phyloP scores from a whole-genome alignment of 2,329 filamentous ascomycete genomes.

The Claviceps fusiformis region DNA sequence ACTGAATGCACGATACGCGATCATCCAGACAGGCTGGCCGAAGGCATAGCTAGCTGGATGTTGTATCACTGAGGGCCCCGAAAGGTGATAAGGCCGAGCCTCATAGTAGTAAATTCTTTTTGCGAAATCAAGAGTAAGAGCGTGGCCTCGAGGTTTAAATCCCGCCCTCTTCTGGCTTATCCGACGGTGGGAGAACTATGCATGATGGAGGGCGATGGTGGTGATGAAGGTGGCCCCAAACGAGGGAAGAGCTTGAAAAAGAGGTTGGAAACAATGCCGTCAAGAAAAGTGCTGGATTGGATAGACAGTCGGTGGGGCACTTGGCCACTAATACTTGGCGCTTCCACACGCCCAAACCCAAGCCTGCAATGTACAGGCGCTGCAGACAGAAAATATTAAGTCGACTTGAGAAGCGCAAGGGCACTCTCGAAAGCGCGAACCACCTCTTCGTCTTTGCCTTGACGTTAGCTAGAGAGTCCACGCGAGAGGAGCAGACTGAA shows the following conservation, averaged over 20 bases:
- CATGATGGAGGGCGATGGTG: background rate
- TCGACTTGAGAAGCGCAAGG: conserved; percentile 35
- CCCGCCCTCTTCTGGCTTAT: background rate
- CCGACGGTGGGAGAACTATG: background rate
- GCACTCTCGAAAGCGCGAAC: conserved; percentile 50
- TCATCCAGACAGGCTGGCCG: background rate
- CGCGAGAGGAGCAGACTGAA: background rate
- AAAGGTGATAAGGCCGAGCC: background rate
- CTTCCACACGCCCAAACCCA: background rate
- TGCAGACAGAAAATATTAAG: conserved; percentile 9
- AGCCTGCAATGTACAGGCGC: background rate
- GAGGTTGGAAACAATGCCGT: background rate
- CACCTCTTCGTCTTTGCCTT: conserved; percentile 32
- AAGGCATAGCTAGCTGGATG: background rate
- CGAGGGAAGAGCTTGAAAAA: background rate
- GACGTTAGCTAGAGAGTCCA: conserved; percentile 8
- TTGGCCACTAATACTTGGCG: background rate
- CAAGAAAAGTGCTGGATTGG: background rate
- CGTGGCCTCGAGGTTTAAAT: background rate
- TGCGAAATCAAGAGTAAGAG: background rate
- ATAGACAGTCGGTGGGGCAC: background rate
- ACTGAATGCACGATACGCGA: background rate
- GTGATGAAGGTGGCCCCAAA: background rate
- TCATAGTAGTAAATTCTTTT: background rate
- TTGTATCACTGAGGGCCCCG: background rate